Percentiles rank a stretch among this genome's conserved stretches.
These are phyloP conservation scores for Macaranga tanarius DNA, from an alignment of 441 rosid genomes.

Conservation along the genomic window DNA sequence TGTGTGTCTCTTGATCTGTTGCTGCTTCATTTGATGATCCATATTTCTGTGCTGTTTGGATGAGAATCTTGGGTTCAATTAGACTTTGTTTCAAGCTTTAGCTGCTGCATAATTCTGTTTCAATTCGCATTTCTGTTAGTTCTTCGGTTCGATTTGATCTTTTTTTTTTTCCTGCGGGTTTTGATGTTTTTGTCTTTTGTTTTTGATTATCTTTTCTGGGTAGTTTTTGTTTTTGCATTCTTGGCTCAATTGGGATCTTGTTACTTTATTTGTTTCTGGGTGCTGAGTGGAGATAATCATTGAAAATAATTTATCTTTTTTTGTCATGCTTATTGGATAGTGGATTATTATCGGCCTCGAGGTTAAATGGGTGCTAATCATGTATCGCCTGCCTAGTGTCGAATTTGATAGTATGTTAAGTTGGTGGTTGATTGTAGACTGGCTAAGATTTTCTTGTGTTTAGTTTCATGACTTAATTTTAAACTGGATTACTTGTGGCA, in stretches of 20 bases:
- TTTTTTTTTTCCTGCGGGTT: not conserved
- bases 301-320: not conserved
- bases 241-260: conserved; percentile 3
- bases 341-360: not conserved
- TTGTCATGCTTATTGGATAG: not conserved
- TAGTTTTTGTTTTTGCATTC: not conserved
- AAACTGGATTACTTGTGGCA: too few relatives aligned
- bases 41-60: not conserved
- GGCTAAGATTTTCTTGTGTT: not conserved
- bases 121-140: not conserved
- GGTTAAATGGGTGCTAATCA: not conserved
- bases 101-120: not conserved
- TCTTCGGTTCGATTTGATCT: not conserved
- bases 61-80: not conserved
- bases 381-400: not conserved
- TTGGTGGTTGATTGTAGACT: not conserved
- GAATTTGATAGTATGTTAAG: not conserved
- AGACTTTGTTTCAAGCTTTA: not conserved
- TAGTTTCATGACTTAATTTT: not conserved
- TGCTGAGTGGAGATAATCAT: not conserved
- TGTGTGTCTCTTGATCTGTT: not conserved
- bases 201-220: not conserved
- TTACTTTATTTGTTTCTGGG: not conserved
- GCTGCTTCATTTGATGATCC: not conserved
- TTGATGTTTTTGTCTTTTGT: too few relatives aligned